Percentiles rank a stretch among this genome's conserved stretches.
phyloP scores from a whole-genome alignment of 2,329 filamentous ascomycete species.

The Ophiostoma sp. region DNA sequence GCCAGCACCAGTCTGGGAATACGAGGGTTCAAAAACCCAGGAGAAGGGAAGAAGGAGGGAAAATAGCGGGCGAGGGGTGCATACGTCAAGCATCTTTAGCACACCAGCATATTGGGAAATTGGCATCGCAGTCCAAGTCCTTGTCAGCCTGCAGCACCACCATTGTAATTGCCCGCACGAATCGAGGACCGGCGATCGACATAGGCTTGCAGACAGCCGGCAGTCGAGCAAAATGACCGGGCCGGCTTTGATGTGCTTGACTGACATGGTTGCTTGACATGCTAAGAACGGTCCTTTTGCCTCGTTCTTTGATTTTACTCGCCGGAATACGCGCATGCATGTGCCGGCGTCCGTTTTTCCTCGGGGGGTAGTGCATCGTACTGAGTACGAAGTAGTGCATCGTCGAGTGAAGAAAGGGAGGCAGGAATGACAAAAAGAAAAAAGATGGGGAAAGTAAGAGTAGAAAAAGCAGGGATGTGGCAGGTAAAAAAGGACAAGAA shows the following conservation, averaged over 20 bases:
- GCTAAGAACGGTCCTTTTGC: background rate
- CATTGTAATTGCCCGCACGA: background rate
- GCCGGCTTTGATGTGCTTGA: slow-evolving; percentile 1
- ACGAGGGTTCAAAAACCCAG: background rate
- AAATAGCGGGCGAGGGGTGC: background rate
- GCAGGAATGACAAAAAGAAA: background rate
- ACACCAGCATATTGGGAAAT: background rate
- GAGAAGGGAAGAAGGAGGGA: background rate
- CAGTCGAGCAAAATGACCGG: background rate
- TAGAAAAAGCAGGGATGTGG: slow-evolving; percentile 1
- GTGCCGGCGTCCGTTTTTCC: background rate
- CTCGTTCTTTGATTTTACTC: slow-evolving; percentile 4
- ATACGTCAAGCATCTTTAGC: background rate
- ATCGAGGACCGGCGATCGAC: background rate
- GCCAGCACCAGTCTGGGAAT: background rate
- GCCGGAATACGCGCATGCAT: slow-evolving; percentile 1
- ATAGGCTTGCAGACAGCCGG: slow-evolving; percentile 2
- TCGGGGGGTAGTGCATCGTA: background rate
- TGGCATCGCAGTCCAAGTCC: background rate
- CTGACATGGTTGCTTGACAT: background rate
- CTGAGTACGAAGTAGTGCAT: too few species aligned
- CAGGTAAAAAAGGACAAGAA: background rate
- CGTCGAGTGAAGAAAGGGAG: background rate
- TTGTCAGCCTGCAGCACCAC: background rate
- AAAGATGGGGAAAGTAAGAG: background rate